Base-by-base conservation (phyloP, 2,329 filamentous ascomycete species). In the Ophiostoma novo-ulmi region DNA sequence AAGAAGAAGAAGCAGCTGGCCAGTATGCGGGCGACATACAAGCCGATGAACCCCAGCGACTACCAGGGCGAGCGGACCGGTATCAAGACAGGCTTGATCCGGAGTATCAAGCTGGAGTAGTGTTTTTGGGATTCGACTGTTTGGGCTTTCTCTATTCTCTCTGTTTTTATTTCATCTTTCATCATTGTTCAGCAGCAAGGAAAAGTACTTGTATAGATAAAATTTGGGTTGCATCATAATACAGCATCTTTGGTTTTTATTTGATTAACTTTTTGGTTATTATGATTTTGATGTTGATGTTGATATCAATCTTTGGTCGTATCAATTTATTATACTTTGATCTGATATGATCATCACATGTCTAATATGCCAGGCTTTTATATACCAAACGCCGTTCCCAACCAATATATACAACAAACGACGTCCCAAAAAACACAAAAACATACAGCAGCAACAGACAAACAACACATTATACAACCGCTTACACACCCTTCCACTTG, bases 1-100 rank as follows among this genome's bases (percentile, higher is more conserved):
- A 91, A 93, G 80, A 97, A 97, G 86, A 91, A 94, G 87, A 98
- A 97, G 91, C 97, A 98, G 85, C 81, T 98, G 78, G 88, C 88
- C 77, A 94, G 91, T 78, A 92, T 94, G 83, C 92, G 91, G 82
- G 87, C 91, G 10, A 85, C 92, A 17, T 98, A 94, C 83, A 92
- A 93, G 80, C 92, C 92, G 73, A 89, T 96, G 82, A 89, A 91
- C 75, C 88, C 87, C 77, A 91, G 93, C 77, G 91, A 93, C 70
- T 99, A 99, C 82, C 88, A 88, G 74, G 95, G 95, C 82, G 95
- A 98, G 80, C 82, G 91, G 82, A 95, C 94, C 61, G 95, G 95
- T 88, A 97, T 99, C 82, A 98, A 97, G 85, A 91, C 90, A 76
- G 91, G 91, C 26, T 81, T 99, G 80, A 89, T 98, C 76, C 97